These are phyloP conservation scores for Microcos paniculata DNA, from an alignment of 345 rosid species.

Conservation along the genomic window DNA sequence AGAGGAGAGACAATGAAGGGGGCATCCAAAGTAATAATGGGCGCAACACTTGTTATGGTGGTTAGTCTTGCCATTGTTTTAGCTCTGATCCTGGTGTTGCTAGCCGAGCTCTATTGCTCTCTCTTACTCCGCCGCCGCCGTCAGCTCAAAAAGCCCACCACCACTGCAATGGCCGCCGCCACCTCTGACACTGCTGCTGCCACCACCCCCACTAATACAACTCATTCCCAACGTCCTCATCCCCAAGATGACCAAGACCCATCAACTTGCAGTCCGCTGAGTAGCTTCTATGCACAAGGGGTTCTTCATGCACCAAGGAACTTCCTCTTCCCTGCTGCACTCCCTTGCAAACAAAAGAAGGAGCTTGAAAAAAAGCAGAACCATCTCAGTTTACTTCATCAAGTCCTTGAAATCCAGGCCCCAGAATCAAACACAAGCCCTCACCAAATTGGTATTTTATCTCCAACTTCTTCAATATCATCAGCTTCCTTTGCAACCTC, in stretches of 20 bases:
- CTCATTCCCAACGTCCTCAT: conserved; percentile 17
- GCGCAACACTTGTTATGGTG: conserved; percentile 82
- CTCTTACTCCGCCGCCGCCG: conserved; percentile 58
- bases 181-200: not conserved
- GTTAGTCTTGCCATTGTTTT: conserved; percentile 71
- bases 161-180: conserved; percentile 9
- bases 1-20: conserved; percentile 51
- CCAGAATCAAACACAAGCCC: conserved; percentile 32
- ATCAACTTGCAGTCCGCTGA: conserved; percentile 33
- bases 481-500: conserved; percentile 11
- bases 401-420: conserved; percentile 22
- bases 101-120: conserved; percentile 88
- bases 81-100: conserved; percentile 64
- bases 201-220: conserved; percentile 4
- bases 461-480: conserved; percentile 30
- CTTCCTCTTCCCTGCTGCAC: conserved; percentile 41
- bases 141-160: conserved; percentile 22
- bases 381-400: conserved; percentile 20
- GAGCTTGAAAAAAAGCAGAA: conserved; percentile 4
- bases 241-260: conserved; percentile 21
- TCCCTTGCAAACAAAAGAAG: conserved; percentile 22
- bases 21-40: conserved; percentile 78
- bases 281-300: conserved; percentile 56
- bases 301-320: conserved; percentile 65
- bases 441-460: conserved; percentile 33